Conservation (phyloP, 176 grass and related monocot genomes). For the Coix lacrymajobi region DNA sequence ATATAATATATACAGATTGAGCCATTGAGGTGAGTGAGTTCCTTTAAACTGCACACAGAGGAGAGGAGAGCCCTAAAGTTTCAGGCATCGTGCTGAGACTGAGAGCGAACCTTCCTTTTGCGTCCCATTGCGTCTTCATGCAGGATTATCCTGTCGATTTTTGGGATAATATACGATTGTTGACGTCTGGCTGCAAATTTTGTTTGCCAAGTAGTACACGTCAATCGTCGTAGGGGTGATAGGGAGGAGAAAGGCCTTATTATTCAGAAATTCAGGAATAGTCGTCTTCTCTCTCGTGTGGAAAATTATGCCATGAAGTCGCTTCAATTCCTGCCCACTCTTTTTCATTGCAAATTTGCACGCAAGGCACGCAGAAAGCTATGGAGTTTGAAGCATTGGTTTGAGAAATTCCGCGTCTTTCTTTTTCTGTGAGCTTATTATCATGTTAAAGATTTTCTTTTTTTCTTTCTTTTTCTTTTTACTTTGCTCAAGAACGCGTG, state of each 20-base stretch:
- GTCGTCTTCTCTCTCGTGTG: neutral
- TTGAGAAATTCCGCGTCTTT: neutral
- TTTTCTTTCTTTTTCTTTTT: neutral
- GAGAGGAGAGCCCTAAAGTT: conserved; percentile 6
- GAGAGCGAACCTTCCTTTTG: conserved; percentile 12
- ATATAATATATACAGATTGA: neutral
- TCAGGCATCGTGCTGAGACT: conserved; percentile 18
- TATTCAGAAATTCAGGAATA: conserved; percentile 16
- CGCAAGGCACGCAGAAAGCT: neutral
- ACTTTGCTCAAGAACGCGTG: neutral
- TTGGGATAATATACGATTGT: neutral
- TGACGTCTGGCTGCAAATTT: conserved; percentile 11
- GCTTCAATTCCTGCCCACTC: neutral
- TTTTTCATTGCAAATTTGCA: neutral
- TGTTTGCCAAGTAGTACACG: neutral
- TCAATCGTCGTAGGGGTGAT: neutral
- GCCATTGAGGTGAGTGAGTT: neutral
- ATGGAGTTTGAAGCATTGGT: neutral
- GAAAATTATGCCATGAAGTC: neutral
- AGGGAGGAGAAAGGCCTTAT: neutral
- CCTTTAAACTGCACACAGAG: conserved; percentile 23
- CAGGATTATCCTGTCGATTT: conserved; percentile 17
- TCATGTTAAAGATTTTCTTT: neutral
- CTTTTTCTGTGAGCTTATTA: neutral
- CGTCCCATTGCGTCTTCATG: conserved; percentile 29